A percentile compares a stretch with the other conserved stretches of the same genome.
Evolutionary conservation across 345 rosid species (phyloP).

Genomic region (Ricinus communis): DNA sequence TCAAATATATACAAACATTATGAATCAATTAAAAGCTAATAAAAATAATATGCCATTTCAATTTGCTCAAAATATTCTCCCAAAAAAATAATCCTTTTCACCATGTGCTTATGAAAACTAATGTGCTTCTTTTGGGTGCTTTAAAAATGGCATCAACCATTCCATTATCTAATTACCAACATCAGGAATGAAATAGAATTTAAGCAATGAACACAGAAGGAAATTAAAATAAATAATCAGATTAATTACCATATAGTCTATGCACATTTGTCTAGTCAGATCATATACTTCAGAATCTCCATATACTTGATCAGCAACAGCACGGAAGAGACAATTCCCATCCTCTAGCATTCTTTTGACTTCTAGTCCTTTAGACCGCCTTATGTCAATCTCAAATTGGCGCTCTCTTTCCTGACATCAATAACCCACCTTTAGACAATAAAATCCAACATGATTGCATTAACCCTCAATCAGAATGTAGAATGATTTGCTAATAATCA

Average conservation of each 20-base stretch:
- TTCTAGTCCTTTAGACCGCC: slow-evolving; percentile 72
- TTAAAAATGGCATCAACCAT: not conserved
- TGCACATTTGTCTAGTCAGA: slow-evolving; percentile 83
- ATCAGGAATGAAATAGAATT: not conserved
- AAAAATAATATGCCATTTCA: not conserved
- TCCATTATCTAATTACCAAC: not conserved
- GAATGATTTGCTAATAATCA: not conserved
- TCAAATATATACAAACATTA: not conserved
- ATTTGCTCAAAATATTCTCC: not conserved
- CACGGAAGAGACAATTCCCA: slow-evolving; percentile 98
- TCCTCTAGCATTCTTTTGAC: slow-evolving; percentile 95
- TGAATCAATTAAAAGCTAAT: not conserved
- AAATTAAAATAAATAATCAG: not conserved
- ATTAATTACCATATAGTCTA: slow-evolving; percentile 84
- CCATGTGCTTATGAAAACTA: not conserved
- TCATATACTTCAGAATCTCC: slow-evolving; percentile 90
- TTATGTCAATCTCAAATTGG: slow-evolving; percentile 84
- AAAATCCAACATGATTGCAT: not conserved
- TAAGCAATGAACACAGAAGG: not conserved
- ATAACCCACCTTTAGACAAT: not conserved
- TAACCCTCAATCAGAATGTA: not conserved
- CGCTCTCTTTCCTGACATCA: slow-evolving; percentile 80
- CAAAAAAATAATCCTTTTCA: not conserved
- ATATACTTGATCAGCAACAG: slow-evolving; percentile 97
- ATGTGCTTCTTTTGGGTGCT: not conserved